Percentiles rank a stretch among this genome's conserved stretches.
These are phyloP conservation scores for Periconia macrospinosa DNA, from an alignment of 2,329 filamentous ascomycete species.

Conservation along the genomic window DNA sequence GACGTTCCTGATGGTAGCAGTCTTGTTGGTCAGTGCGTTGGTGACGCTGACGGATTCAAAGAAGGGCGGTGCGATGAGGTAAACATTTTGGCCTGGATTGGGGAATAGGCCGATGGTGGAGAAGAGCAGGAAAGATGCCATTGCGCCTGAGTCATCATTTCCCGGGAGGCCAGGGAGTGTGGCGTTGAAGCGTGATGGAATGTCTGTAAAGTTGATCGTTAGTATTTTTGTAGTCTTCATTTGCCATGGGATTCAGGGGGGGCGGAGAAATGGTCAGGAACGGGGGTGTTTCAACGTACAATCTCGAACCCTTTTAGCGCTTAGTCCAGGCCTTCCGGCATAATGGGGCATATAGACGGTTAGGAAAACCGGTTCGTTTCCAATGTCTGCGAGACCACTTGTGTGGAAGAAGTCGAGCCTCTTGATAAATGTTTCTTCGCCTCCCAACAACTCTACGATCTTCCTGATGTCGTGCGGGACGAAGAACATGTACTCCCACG, in stretches of 20 bases:
- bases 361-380: conserved; percentile 51
- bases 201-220: conserved; percentile 26
- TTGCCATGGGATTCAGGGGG: background rate
- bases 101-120: conserved; percentile 51
- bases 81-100: conserved; percentile 52
- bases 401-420: conserved; percentile 51
- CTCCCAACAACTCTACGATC: conserved; percentile 46
- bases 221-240: background rate
- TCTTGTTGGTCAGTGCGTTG: conserved; percentile 45
- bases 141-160: conserved; percentile 51
- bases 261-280: too few relatives aligned
- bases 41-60: conserved; percentile 46
- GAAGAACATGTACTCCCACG: conserved; percentile 73
- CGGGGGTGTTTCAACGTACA: conserved; percentile 25
- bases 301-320: conserved; percentile 44
- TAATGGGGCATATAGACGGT: conserved; percentile 52
- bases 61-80: conserved; percentile 52
- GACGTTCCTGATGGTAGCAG: conserved; percentile 43
- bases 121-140: conserved; percentile 50
- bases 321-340: conserved; percentile 47
- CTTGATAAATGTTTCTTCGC: conserved; percentile 43
- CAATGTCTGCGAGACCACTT: conserved; percentile 48
- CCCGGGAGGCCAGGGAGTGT: conserved; percentile 47
- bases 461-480: conserved; percentile 49
- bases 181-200: conserved; percentile 49